Percentiles rank a stretch among this genome's conserved stretches.
Conservation (phyloP, 345 rosid genomes). For the Dipteronia sinensis region DNA sequence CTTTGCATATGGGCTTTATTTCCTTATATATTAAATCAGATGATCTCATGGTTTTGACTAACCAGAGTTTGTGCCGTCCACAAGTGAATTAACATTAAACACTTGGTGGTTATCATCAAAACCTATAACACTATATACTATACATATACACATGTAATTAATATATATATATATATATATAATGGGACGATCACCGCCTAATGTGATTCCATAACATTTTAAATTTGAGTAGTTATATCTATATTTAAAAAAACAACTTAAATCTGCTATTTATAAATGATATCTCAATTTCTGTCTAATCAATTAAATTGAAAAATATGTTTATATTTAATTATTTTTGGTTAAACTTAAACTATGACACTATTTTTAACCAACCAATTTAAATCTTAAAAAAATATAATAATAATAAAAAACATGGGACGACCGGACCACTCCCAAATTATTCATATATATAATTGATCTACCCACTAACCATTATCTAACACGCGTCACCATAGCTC, state of each 20-base stretch:
- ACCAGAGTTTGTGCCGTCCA: slow-evolving; percentile 23
- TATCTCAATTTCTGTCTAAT: no score
- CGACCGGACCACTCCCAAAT: not conserved
- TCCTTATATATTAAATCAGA: not conserved
- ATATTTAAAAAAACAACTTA: no score
- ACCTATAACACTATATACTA: slow-evolving; percentile 1
- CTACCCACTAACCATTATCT: slow-evolving; percentile 2
- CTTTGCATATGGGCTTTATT: not conserved
- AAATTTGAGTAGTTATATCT: no score
- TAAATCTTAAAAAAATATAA: no score
- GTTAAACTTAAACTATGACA: no score
- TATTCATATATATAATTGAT: not conserved
- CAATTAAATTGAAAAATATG: no score
- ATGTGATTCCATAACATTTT: no score
- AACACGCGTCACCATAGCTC: slow-evolving; percentile 3
- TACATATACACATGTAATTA: not conserved
- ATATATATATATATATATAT: not conserved
- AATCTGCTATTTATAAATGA: no score
- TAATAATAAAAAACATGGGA: no score
- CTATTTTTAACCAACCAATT: no score
- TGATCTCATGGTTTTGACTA: slow-evolving; percentile 14
- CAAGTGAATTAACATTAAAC: not conserved
- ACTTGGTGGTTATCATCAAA: not conserved
- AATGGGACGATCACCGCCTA: not conserved
- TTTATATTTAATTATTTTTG: no score